Evolutionary conservation across 805 yeast genomes (phyloP).

Genomic region (Cyberlindnera mrakii): DNA sequence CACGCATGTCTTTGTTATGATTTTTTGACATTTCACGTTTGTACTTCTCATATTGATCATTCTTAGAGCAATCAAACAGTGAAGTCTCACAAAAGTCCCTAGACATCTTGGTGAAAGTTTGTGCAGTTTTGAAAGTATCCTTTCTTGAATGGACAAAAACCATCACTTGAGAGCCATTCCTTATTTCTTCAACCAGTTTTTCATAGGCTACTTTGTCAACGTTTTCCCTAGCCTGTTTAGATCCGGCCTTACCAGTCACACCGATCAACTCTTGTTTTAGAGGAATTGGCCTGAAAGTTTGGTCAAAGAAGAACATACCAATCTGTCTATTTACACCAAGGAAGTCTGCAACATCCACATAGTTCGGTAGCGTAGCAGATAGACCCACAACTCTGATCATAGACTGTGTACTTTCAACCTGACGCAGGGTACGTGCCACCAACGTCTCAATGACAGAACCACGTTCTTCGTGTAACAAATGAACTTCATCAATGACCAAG

Average conservation of each 20-base stretch:
- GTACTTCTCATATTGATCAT: slow-evolving; percentile 37
- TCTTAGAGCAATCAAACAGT: slow-evolving; percentile 51
- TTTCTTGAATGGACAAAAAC: slow-evolving; percentile 93
- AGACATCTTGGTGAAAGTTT: slow-evolving; percentile 64
- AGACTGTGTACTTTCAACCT: slow-evolving; percentile 89
- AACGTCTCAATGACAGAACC: slow-evolving; percentile 96
- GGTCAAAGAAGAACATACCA: slow-evolving; percentile 94
- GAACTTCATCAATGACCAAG: slow-evolving; percentile 93
- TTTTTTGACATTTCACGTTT: slow-evolving; percentile 64
- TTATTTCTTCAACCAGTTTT: slow-evolving; percentile 61
- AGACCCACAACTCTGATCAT: slow-evolving; percentile 92
- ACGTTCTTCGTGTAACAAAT: slow-evolving; percentile 92
- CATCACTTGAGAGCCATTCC: slow-evolving; percentile 84
- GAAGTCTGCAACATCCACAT: slow-evolving; percentile 89
- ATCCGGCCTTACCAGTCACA: slow-evolving; percentile 79
- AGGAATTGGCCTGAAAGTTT: slow-evolving; percentile 90
- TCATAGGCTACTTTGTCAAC: slow-evolving; percentile 74
- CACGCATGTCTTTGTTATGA: slow-evolving; percentile 73
- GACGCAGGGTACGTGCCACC: slow-evolving; percentile 90
- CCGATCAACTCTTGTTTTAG: slow-evolving; percentile 84
- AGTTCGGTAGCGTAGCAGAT: slow-evolving; percentile 92
- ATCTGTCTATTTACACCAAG: slow-evolving; percentile 82
- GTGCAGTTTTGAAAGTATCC: slow-evolving; percentile 82
- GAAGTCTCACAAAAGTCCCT: slow-evolving; percentile 49
- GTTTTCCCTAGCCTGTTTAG: slow-evolving; percentile 59